Percentiles rank a stretch among this genome's conserved stretches.
phyloP scores from a whole-genome alignment of 2,329 filamentous ascomycete genomes.

The Cladophialophora carrionii region DNA sequence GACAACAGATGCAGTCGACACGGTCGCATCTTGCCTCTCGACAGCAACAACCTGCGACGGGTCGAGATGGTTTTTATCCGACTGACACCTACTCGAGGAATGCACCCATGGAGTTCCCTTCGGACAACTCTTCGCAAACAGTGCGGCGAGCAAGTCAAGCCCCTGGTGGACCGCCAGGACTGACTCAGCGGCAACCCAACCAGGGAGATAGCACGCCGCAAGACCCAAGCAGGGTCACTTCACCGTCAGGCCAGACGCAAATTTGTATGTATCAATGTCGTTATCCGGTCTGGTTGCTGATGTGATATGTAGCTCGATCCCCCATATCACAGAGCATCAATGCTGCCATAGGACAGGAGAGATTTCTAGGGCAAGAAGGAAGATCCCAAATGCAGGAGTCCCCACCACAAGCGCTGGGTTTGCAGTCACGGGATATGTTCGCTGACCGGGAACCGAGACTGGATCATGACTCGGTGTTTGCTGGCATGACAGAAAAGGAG shows the following conservation, averaged over 20 bases:
- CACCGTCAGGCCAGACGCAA: conserved; percentile 35
- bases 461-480: conserved; percentile 44
- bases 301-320: conserved; percentile 43
- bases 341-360: conserved; percentile 48
- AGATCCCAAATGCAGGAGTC: conserved; percentile 43
- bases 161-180: conserved; percentile 33
- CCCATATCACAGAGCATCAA: conserved; percentile 50
- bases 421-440: conserved; percentile 39
- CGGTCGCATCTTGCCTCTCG: conserved; percentile 28
- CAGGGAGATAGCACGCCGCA: conserved; percentile 27
- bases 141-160: conserved; percentile 31
- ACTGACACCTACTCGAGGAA: conserved; percentile 37
- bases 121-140: conserved; percentile 28
- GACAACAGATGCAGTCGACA: conserved; percentile 30
- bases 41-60: conserved; percentile 27
- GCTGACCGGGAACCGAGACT: conserved; percentile 43
- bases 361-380: conserved; percentile 39
- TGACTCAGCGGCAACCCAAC: conserved; percentile 34
- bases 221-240: conserved; percentile 36
- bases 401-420: conserved; percentile 37
- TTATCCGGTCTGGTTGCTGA: conserved; percentile 2
- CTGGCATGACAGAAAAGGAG: conserved; percentile 49
- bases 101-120: conserved; percentile 33
- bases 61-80: conserved; percentile 31
- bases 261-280: conserved; percentile 24